Evolutionary conservation across 495 filamentous ascomycete genomes (phyloP).

Genomic region (Oidiodendron maius): DNA sequence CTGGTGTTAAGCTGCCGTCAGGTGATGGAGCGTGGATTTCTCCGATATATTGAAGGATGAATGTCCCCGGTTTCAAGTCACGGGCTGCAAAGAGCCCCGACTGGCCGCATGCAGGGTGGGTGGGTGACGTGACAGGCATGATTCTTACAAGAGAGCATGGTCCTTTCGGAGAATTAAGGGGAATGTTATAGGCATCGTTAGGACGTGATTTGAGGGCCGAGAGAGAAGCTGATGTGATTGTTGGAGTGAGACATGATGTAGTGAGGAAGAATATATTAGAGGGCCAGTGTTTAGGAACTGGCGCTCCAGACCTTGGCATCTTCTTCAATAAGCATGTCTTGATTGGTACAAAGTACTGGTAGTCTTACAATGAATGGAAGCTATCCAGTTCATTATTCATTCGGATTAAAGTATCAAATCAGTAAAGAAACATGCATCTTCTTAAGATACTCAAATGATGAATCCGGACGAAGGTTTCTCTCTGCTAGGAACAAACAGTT

Average conservation of each 20-base stretch:
- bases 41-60: constrained; percentile 64
- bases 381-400: too few species aligned
- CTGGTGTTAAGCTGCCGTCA: neutral
- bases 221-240: constrained; percentile 33
- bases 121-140: constrained; percentile 39
- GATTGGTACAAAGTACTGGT: too few species aligned
- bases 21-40: constrained; percentile 17
- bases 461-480: too few species aligned
- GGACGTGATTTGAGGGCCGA: constrained; percentile 30
- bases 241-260: constrained; percentile 40
- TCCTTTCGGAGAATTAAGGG: constrained; percentile 28
- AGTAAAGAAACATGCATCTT: too few species aligned
- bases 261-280: constrained; percentile 44
- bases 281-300: neutral
- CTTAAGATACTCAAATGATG: too few species aligned
- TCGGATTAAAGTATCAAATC: too few species aligned
- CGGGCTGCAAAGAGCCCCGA: constrained; percentile 58
- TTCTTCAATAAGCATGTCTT: too few species aligned
- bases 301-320: neutral
- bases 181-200: constrained; percentile 23
- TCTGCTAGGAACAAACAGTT: too few species aligned
- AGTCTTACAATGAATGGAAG: too few species aligned
- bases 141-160: constrained; percentile 49
- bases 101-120: constrained; percentile 60
- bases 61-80: constrained; percentile 46